Evolutionary conservation across 805 yeast genomes (phyloP), one percentile per base, ranked within the genome.

Genomic region (Dipodascus albidus): DNA sequence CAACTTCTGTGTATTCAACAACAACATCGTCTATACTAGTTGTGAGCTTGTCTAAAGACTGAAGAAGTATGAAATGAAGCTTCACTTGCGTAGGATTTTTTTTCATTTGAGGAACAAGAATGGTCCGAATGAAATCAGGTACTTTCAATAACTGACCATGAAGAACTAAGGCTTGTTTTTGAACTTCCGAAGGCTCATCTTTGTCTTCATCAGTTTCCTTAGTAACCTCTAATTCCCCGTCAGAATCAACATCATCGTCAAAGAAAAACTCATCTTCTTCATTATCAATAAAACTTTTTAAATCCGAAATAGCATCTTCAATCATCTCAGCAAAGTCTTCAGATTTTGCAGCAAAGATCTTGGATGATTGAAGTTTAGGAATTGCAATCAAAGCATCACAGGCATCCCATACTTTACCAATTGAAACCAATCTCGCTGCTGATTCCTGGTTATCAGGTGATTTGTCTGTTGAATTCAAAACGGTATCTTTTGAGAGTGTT

Each of bases 371-470:
- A 6, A 38, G 44, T 20, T 70, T 67, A 3, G 78, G 60, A 19
- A 78, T 62, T 6, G 67, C 64, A 9, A 67, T 64, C 6, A 85
- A 51, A 0, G 62, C 60, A 53, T 81, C 85, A 63, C 89, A 83
- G 33, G 70, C 65, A n/a, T 79, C 74, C 95, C 95, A 87, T 2
- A 86, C 71, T 62, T 77, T 76, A 15, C 89, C 93, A 20, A 85
- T 78, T 0, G 79, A 71, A 0, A 79, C 67, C 27, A 86, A 67
- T 59, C 90, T 72, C 2, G 68, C 73, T 31, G 70, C 68, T 14
- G 44, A 38, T 2, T 23, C 54, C 2, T 49, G 27, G 17, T 51
- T 47, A 14, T 47, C 49, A 3, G 27, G 21, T 9, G 31, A 11
- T 14, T 38, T 24, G 3, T 19, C 49, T 11, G 60, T 59, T 14